Base-by-base conservation (phyloP, 2,329 filamentous ascomycete genomes). In the Spiromastix sp. region DNA sequence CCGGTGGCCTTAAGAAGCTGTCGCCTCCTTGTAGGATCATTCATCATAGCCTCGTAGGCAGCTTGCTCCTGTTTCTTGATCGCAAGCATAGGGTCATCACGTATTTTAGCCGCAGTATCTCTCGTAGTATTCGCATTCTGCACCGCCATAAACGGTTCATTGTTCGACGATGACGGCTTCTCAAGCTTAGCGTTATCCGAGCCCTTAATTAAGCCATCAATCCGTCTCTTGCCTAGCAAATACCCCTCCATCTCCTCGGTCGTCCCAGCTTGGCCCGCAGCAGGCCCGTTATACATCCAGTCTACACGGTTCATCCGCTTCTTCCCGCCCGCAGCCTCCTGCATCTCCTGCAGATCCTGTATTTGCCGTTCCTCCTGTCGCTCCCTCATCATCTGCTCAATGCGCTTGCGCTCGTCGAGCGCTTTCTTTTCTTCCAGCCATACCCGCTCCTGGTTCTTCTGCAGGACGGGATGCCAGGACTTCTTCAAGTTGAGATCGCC, bases 221-320 rank as follows among this genome's bases (percentile, higher is more conserved):
- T 89, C 39, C 87, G 74, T 39, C 91, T 73, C 67, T 95, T 96
- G 34, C 91, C 91, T 10, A 98, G 69, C 1, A 98, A 63, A 56
- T 93, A 98, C 3, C 83, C 85, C 54, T 98, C 91, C 64, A 85
- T 86, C 61, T 96, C 91, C 57, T 95, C 89, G 0, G 63, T 77
- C 25, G 76, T 84, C 19, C 81, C 81, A n/a, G 69, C 67, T 51
- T 83, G 79, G 22, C 85, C 84, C 38, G 70, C 72, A 27, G 82
- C 82, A 5, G 91, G 86, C 1, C 89, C 89, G 48, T 81, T 77
- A 61, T 98, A 98, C 85, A 98, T 95, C 85, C 91, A 98, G 51
- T 96, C 91, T 17, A 98, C 89, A 22, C 86, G 78, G 49, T 89
- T 80, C 19, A 81, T 65, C 35, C 81, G 73, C 53, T 85, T 87